Evolutionary conservation across 441 rosid species (phyloP).

Genomic region (Pelargonium fulgidum): DNA sequence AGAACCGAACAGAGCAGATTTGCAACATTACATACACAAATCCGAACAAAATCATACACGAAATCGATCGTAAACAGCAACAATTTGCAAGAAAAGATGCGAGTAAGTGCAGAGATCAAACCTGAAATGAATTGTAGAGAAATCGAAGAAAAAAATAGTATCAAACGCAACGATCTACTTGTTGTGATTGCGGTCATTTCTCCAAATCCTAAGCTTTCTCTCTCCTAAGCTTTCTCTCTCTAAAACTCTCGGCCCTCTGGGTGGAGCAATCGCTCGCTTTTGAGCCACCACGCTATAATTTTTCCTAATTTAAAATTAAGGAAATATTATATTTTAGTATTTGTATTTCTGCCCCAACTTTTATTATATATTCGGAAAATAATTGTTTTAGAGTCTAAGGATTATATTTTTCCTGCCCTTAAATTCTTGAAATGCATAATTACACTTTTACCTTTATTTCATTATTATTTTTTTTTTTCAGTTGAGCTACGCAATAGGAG

Average conservation of each 20-base stretch:
- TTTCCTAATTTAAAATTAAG: not conserved
- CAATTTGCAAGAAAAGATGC: not conserved
- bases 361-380: too few relatives aligned
- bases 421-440: too few relatives aligned
- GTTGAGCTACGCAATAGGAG: too few relatives aligned
- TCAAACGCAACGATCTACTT: constrained; percentile 29
- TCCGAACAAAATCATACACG: not conserved
- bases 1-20: not conserved
- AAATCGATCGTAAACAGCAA: not conserved
- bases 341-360: not conserved
- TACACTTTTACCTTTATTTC: too few relatives aligned
- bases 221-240: constrained; percentile 8
- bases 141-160: constrained; percentile 41
- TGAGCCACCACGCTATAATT: not conserved
- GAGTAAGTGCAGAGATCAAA: constrained; percentile 20
- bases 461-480: too few relatives aligned
- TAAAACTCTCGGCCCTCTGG: not conserved
- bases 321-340: not conserved
- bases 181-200: constrained; percentile 34
- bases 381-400: too few relatives aligned
- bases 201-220: constrained; percentile 14
- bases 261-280: constrained; percentile 8
- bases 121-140: constrained; percentile 55
- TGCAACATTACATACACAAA: not conserved
- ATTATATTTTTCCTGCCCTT: too few relatives aligned